Conservation (phyloP, 139 green algal genomes). For the Microglena sp. region DNA sequence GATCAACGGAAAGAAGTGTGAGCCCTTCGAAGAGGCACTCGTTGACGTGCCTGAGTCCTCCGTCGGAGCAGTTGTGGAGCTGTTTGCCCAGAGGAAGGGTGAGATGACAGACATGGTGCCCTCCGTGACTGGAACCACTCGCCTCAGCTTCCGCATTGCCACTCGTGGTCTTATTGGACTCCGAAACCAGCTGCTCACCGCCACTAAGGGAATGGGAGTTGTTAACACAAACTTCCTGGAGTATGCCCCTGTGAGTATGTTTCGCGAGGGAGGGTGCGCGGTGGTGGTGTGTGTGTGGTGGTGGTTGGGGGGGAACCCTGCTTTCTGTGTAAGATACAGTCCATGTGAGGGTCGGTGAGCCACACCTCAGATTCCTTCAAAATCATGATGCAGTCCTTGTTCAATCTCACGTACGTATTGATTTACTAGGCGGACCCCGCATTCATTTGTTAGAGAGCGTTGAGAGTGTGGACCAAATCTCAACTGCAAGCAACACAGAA, state of each 20-base stretch:
- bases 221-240: slow-evolving; percentile 89
- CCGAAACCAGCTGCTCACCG: slow-evolving; percentile 89
- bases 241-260: slow-evolving; percentile 9
- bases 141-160: slow-evolving; percentile 69
- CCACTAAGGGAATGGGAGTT: slow-evolving; percentile 87
- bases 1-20: slow-evolving; percentile 59
- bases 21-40: slow-evolving; percentile 90
- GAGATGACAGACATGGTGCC: slow-evolving; percentile 21
- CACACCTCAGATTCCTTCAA: no score
- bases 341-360: no score
- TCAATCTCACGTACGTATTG: no score
- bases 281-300: no score
- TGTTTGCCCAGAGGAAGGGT: slow-evolving; percentile 87
- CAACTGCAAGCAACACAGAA: no score
- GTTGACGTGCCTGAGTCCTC: slow-evolving; percentile 79
- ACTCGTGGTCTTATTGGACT: slow-evolving; percentile 91
- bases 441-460: no score
- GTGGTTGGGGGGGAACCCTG: no score
- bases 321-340: no score
- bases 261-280: no score
- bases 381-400: no score
- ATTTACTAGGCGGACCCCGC: no score
- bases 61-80: slow-evolving; percentile 73
- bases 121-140: slow-evolving; percentile 35
- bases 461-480: no score